These are phyloP conservation scores for Daldinia childiae DNA, from an alignment of 495 filamentous ascomycete species.

Conservation along the genomic window DNA sequence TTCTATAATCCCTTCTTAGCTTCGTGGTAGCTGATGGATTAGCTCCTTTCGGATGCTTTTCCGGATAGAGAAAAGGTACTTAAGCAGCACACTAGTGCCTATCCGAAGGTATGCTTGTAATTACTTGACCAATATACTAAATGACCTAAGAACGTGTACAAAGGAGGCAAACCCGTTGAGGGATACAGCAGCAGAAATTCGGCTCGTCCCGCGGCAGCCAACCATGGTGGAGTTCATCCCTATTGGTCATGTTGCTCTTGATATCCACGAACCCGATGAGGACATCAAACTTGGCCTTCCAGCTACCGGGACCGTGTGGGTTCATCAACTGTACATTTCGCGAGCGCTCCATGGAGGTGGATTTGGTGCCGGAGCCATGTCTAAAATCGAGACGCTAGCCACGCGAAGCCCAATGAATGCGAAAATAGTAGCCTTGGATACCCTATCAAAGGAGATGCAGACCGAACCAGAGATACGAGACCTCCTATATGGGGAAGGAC, in stretches of 20 bases:
- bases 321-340: conserved; percentile 53
- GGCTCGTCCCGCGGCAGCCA: conserved; percentile 43
- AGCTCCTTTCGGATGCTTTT: conserved; percentile 44
- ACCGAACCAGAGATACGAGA: conserved; percentile 30
- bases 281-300: conserved; percentile 40
- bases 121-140: not conserved
- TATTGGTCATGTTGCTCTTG: conserved; percentile 55
- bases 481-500: conserved; percentile 29
- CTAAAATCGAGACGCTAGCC: conserved; percentile 47
- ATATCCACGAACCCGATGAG: conserved; percentile 43
- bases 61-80: conserved; percentile 39
- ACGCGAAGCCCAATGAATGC: conserved; percentile 47
- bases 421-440: conserved; percentile 48
- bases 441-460: conserved; percentile 44
- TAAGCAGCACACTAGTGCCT: conserved; percentile 35
- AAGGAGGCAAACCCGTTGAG: conserved; percentile 43
- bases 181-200: conserved; percentile 47
- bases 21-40: conserved; percentile 17
- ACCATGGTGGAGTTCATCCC: conserved; percentile 46
- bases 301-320: conserved; percentile 45
- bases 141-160: conserved; percentile 16
- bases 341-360: conserved; percentile 48
- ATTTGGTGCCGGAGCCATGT: conserved; percentile 53
- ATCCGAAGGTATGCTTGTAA: conserved; percentile 38
- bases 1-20: conserved; percentile 9